Percentiles rank a stretch among this genome's conserved stretches.
phyloP scores from a whole-genome alignment of 495 filamentous ascomycete genomes.

The Penicillium coffeae region DNA sequence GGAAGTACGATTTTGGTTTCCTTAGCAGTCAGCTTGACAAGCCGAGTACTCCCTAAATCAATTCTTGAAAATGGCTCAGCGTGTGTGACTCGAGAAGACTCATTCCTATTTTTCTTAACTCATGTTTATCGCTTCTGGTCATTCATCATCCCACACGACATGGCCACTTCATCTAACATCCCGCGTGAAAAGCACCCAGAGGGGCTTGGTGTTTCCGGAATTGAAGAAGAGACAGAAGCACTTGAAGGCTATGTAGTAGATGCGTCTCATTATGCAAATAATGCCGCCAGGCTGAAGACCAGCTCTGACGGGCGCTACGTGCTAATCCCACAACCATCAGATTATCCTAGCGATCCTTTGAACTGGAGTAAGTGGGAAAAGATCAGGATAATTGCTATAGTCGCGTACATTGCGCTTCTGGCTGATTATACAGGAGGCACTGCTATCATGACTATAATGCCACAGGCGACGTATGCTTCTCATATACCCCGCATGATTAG shows the following conservation, averaged over 20 bases:
- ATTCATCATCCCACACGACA: neutral
- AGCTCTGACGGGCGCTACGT: slow-evolving; percentile 7
- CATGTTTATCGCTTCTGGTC: neutral
- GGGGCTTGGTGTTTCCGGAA: neutral
- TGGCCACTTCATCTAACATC: neutral
- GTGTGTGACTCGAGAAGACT: neutral
- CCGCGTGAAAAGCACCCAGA: neutral
- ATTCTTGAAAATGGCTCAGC: neutral
- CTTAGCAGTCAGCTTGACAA: no score
- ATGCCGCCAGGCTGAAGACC: slow-evolving; percentile 11
- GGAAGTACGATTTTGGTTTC: no score
- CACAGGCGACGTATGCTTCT: slow-evolving; percentile 10
- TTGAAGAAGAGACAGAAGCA: slow-evolving; percentile 14
- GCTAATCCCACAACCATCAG: slow-evolving; percentile 14
- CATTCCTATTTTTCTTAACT: neutral
- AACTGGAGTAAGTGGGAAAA: slow-evolving; percentile 10
- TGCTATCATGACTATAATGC: slow-evolving; percentile 10
- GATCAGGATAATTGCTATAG: slow-evolving; percentile 3
- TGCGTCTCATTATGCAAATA: slow-evolving; percentile 12
- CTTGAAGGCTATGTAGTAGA: slow-evolving; percentile 15
- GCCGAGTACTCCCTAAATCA: neutral
- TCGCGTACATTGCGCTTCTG: slow-evolving; percentile 12
- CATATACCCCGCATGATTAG: no score
- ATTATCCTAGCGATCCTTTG: slow-evolving; percentile 7
- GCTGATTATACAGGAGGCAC: slow-evolving; percentile 13